A percentile compares a stretch with the other conserved stretches of the same genome.
These are phyloP conservation scores for button mushroom (Agaricus bisporus) DNA, from an alignment of 768 basidiomycete genomes.

Conservation along the genomic window DNA sequence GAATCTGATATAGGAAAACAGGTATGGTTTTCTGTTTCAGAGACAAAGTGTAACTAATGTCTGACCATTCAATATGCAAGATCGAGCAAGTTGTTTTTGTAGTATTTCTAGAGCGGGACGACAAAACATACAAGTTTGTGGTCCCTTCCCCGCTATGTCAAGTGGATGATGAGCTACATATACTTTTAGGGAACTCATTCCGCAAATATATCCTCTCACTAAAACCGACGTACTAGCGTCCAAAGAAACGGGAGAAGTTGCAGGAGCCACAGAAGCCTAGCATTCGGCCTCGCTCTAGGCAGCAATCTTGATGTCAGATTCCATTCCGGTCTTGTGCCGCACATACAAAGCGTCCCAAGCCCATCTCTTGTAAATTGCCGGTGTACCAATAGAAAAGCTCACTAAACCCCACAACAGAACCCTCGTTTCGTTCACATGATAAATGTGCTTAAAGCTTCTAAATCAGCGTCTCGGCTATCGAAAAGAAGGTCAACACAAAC, in stretches of 20 bases:
- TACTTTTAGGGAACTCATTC: conserved; percentile 38
- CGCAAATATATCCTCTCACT: conserved; percentile 54
- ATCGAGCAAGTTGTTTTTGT: conserved; percentile 74
- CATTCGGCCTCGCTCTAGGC: neutral
- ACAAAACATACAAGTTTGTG: conserved; percentile 58
- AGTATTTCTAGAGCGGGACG: conserved; percentile 64
- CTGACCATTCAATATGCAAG: conserved; percentile 20
- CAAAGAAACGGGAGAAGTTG: neutral
- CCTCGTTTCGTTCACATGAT: no score
- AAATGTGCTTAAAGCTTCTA: neutral
- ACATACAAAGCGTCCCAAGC: neutral
- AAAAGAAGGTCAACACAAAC: conserved; percentile 1
- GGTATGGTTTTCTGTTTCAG: conserved; percentile 23
- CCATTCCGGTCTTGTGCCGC: neutral
- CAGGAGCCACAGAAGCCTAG: neutral
- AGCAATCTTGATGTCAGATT: neutral
- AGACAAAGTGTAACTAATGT: neutral
- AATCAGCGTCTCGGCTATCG: neutral
- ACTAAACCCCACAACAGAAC: neutral
- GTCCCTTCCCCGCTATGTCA: neutral
- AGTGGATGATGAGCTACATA: neutral
- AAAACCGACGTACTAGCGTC: conserved; percentile 6
- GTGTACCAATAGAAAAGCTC: neutral
- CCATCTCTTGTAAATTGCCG: neutral
- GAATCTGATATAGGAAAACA: conserved; percentile 46